Evolutionary conservation across 345 rosid species (phyloP).

Genomic region (Eucalyptus melliodora): DNA sequence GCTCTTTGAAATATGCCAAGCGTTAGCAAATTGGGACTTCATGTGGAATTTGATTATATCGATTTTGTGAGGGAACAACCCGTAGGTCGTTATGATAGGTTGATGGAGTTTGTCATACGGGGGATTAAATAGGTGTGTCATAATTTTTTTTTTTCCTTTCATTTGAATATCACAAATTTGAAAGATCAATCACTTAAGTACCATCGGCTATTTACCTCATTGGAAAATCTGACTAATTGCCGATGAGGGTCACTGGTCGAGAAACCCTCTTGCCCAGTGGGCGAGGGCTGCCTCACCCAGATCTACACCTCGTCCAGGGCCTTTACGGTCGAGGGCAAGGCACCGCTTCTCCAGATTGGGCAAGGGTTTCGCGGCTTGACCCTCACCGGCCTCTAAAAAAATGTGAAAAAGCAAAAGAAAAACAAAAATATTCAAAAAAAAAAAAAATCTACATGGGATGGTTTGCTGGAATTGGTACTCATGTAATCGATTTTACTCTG

Average conservation of each 20-base stretch:
- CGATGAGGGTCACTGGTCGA: rapidly evolving
- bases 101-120: rapidly evolving
- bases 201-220: rapidly evolving
- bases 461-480: rapidly evolving
- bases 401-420: not conserved
- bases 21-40: not conserved
- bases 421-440: too few species aligned
- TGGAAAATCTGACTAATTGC: rapidly evolving
- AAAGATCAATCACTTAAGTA: rapidly evolving
- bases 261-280: not conserved
- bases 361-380: not conserved
- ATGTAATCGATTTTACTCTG: rapidly evolving
- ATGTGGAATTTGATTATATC: not conserved
- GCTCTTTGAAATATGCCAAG: not conserved
- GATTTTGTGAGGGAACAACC: not conserved
- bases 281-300: rapidly evolving
- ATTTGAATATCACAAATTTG: too few species aligned
- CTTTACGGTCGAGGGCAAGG: rapidly evolving
- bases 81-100: not conserved
- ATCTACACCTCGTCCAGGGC: rapidly evolving
- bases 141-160: rapidly evolving
- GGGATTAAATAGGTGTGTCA: rapidly evolving
- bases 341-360: rapidly evolving
- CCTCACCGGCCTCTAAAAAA: not conserved
- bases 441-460: rapidly evolving